A percentile compares a stretch with the other conserved stretches of the same genome.
These are phyloP conservation scores for Arthrocladium fulminans DNA, from an alignment of 2,329 filamentous ascomycete species.

Conservation along the genomic window DNA sequence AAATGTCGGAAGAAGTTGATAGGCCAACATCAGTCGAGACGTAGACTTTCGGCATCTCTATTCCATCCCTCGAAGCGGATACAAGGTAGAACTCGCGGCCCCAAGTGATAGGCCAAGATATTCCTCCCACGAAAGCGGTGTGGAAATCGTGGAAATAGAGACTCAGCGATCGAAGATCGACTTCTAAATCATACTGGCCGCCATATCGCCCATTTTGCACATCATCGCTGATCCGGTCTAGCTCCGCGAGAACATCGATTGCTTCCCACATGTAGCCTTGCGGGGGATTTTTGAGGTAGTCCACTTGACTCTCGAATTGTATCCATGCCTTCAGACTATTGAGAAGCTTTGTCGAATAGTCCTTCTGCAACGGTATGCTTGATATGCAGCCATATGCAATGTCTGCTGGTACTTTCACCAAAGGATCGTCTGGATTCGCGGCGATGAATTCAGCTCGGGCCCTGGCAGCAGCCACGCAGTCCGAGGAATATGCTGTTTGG, in stretches of 20 bases:
- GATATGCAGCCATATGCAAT: conserved; percentile 9
- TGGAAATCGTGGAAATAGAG: conserved; percentile 56
- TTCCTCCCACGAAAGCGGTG: conserved; percentile 23
- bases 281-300: conserved; percentile 44
- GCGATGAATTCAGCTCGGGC: not conserved
- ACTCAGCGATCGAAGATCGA: conserved; percentile 46
- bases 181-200: conserved; percentile 47
- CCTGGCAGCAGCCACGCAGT: not conserved
- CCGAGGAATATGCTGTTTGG: too few species aligned
- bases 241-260: conserved; percentile 40
- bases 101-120: too few species aligned
- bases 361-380: conserved; percentile 8
- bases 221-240: conserved; percentile 40
- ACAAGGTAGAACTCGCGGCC: conserved; percentile 49
- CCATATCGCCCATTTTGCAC: conserved; percentile 36
- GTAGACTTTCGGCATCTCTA: conserved; percentile 50
- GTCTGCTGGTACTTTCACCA: not conserved
- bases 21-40: conserved; percentile 15
- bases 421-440: not conserved
- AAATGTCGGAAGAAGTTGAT: not conserved
- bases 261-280: conserved; percentile 40
- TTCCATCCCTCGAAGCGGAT: conserved; percentile 54
- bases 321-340: conserved; percentile 28
- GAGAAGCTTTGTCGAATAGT: conserved; percentile 9
- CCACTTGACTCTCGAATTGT: conserved; percentile 41